phyloP scores from a whole-genome alignment of 768 basidiomycete species.

The Suillus weaverae region DNA sequence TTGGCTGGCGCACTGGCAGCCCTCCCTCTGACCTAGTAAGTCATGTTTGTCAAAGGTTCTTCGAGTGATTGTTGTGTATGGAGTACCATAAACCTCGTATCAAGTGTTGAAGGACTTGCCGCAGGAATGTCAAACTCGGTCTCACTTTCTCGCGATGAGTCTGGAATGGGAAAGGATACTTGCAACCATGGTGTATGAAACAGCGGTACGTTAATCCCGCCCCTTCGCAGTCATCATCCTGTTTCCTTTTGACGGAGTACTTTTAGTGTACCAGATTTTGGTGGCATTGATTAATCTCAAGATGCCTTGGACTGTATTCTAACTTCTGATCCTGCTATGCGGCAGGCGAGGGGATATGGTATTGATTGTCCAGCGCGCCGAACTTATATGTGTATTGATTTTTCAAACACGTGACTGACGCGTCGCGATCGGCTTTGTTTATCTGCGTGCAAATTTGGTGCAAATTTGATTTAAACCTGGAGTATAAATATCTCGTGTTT shows the following conservation, averaged over 20 bases:
- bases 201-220: not conserved
- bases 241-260: not conserved
- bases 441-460: too few relatives aligned
- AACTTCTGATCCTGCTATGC: not conserved
- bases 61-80: constrained; percentile 36
- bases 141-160: constrained; percentile 18
- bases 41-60: constrained; percentile 41
- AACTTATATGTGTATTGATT: not conserved
- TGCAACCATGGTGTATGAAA: not conserved
- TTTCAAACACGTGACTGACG: not conserved
- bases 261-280: not conserved
- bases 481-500: too few relatives aligned
- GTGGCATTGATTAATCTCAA: not conserved
- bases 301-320: not conserved
- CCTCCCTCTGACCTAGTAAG: constrained; percentile 44
- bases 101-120: constrained; percentile 42
- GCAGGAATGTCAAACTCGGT: constrained; percentile 23
- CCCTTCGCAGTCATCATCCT: too few relatives aligned
- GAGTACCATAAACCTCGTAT: constrained; percentile 50
- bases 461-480: too few relatives aligned
- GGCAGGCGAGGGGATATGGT: not conserved
- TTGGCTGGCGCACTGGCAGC: constrained; percentile 41
- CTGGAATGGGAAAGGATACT: not conserved
- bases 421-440: too few relatives aligned
- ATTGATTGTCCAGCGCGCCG: too few relatives aligned